Evolutionary conservation across 768 basidiomycete species (phyloP).

Genomic region (Sarcodon aspratus): DNA sequence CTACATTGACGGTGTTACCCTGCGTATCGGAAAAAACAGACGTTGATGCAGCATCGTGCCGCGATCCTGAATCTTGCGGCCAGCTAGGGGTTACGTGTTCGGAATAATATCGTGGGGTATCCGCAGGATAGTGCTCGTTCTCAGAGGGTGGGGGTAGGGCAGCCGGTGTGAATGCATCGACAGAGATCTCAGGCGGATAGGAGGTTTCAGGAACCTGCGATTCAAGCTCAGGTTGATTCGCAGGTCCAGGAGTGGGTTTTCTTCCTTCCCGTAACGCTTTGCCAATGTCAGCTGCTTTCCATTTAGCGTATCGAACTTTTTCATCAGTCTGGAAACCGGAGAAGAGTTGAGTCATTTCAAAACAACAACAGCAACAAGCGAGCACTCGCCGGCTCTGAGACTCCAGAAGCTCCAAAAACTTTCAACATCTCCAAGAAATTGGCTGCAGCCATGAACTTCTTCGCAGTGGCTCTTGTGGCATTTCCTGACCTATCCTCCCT

Average conservation of each 20-base stretch:
- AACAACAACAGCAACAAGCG: background rate
- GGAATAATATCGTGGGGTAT: too few species aligned
- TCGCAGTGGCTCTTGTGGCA: constrained; percentile 77
- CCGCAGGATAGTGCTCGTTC: too few species aligned
- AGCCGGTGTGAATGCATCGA: too few species aligned
- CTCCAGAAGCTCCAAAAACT: constrained; percentile 48
- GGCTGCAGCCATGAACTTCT: constrained; percentile 90
- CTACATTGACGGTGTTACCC: too few species aligned
- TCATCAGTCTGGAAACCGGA: constrained; percentile 52
- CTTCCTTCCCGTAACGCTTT: constrained; percentile 94
- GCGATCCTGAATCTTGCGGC: too few species aligned
- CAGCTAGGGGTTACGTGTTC: too few species aligned
- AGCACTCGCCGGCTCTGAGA: constrained; percentile 42
- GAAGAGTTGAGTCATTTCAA: background rate
- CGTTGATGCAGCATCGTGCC: too few species aligned
- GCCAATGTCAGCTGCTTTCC: constrained; percentile 94
- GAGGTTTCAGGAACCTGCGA: constrained; percentile 5
- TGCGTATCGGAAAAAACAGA: too few species aligned
- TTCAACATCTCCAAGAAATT: constrained; percentile 88
- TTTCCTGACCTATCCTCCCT: constrained; percentile 77
- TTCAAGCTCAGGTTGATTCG: constrained; percentile 28
- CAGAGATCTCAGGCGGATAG: too few species aligned
- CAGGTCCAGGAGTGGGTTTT: constrained; percentile 70
- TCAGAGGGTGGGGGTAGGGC: too few species aligned
- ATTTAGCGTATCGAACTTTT: constrained; percentile 90